Conservation (phyloP, 1,284 basidiomycete species). For the Hemileia vastatrix region DNA sequence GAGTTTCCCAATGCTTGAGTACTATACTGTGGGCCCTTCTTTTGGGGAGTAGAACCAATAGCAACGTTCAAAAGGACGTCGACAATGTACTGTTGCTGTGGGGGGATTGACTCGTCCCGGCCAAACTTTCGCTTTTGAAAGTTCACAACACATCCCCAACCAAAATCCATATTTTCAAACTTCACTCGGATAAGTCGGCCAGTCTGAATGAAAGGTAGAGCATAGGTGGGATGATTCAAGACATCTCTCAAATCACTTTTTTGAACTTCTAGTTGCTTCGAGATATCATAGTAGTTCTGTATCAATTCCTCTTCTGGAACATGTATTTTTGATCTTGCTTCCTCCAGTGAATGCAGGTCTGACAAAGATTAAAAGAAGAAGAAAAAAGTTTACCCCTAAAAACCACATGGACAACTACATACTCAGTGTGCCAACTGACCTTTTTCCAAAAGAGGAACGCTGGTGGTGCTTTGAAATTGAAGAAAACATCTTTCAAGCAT, state of each 20-base stretch:
- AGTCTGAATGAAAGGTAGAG: slow-evolving; percentile 81
- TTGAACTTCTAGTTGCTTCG: slow-evolving; percentile 83
- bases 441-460: slow-evolving; percentile 71
- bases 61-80: slow-evolving; percentile 85
- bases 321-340: slow-evolving; percentile 56
- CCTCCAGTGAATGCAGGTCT: slow-evolving; percentile 69
- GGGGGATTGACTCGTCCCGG: slow-evolving; percentile 51
- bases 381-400: neutral
- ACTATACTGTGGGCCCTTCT: slow-evolving; percentile 56
- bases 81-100: slow-evolving; percentile 84
- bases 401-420: neutral
- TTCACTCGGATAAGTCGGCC: slow-evolving; percentile 84
- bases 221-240: slow-evolving; percentile 87
- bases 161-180: slow-evolving; percentile 79
- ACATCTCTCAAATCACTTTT: slow-evolving; percentile 72
- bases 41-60: slow-evolving; percentile 56
- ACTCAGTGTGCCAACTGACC: neutral
- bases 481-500: slow-evolving; percentile 98
- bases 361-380: slow-evolving; percentile 10
- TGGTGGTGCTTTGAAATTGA: slow-evolving; percentile 91
- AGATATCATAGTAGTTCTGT: slow-evolving; percentile 79
- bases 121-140: slow-evolving; percentile 66
- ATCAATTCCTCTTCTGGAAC: slow-evolving; percentile 76
- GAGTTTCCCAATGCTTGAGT: no score
- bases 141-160: slow-evolving; percentile 89